phyloP scores from a whole-genome alignment of 352 stramenopile genomes.

The Globisporangium cystogenes region DNA sequence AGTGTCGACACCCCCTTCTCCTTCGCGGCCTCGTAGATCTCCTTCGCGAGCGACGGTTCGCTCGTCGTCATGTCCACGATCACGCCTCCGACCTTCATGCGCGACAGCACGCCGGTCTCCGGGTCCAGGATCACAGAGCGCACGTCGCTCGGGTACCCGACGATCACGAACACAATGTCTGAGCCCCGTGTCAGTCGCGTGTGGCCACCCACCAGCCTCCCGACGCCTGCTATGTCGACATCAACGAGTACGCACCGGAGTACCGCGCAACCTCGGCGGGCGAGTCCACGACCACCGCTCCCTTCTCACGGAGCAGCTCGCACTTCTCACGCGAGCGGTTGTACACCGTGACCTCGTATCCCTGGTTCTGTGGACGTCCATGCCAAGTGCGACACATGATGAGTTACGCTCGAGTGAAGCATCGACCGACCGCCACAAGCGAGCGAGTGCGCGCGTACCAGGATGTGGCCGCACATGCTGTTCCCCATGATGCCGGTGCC shows the following conservation, averaged over 20 bases:
- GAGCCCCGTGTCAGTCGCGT: too few species aligned
- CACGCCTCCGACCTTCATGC: conserved; percentile 73
- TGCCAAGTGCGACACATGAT: neutral
- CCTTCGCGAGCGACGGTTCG: conserved; percentile 81
- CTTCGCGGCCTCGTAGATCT: conserved; percentile 79
- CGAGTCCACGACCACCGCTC: conserved; percentile 62
- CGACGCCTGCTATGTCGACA: too few species aligned
- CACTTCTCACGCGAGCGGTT: conserved; percentile 86
- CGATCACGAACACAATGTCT: conserved; percentile 91
- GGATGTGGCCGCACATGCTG: conserved; percentile 85
- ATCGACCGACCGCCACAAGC: neutral
- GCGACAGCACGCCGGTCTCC: conserved; percentile 54
- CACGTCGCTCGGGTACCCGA: conserved; percentile 85
- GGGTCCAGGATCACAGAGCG: conserved; percentile 68
- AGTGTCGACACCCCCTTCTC: conserved; percentile 64
- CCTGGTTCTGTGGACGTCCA: conserved; percentile 39
- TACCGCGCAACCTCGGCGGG: conserved; percentile 75
- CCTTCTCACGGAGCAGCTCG: conserved; percentile 63
- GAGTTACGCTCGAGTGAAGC: neutral
- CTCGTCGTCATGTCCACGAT: conserved; percentile 91
- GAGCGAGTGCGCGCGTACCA: conserved; percentile 35
- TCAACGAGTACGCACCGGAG: conserved; percentile 29
- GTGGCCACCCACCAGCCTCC: neutral
- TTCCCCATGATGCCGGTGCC: conserved; percentile 86
- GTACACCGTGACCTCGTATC: conserved; percentile 83